Evolutionary conservation across 495 filamentous ascomycete species (phyloP), one percentile per base, ranked within the genome.

Genomic region (Tirmania nivea): DNA sequence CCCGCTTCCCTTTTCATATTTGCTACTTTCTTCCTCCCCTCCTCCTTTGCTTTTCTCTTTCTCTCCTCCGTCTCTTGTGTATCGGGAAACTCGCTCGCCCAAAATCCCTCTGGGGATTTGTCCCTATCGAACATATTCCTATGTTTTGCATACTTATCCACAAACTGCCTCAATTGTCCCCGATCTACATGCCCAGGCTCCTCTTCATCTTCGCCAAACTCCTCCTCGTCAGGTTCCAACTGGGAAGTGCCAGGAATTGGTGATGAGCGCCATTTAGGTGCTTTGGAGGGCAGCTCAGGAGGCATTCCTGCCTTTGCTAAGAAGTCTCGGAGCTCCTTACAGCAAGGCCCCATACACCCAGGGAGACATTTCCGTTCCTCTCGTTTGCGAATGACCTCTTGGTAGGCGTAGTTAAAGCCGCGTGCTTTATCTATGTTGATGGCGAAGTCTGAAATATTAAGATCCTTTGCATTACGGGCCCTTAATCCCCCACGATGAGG

Each of bases 41-140:
- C 62, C 57, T 66, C 69, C 42, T 69, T 66, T 8, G 79, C 82
- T 60, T 78, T 76, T 61, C 73, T 70, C 49, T 73, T 75, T 56
- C 85, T 76, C 54, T 70, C 63, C 60, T 72, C 69, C 11, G 78
- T 61, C 64, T 93, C 84, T 63, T 93, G 88, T 8, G 88, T 94
- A 45, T 65, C 74, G 10, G 89, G 88, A 67, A 95, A 86, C 54
- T 89, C 88, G 25, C 78, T 73, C 56, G 86, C 73, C 90, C 90
- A 97, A 61, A 82, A 94, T 1, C 87, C 87, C 14, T 84, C 83
- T 3, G 90, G 89, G 11, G 81, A 83, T 35, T 66, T 69, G 21
- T 72, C 67, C 31, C 87, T 74, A 54, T 77, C 75, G 63, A 81
- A 87, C 34, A 76, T 73, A 56, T 92, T 77, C 39, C 80, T 71